Conservation (phyloP, 129 eudicot genomes). For the Helianthus annuus region HanXRQr2.0-SUNRISE NC_035442.2:155799829-155800328, state of each 20-base stretch:
- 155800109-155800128: conserved; percentile 38
- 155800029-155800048: conserved; percentile 61
- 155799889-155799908: conserved; percentile 61
- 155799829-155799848: conserved; percentile 67
- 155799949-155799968: conserved; percentile 76
- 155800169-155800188: conserved; percentile 82
- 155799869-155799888: conserved; percentile 78
- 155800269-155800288: not conserved
- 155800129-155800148: conserved; percentile 58
- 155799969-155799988: conserved; percentile 45
- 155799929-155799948: conserved; percentile 78
- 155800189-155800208: conserved; percentile 59
- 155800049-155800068: conserved; percentile 44
- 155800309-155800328: conserved; percentile 42
- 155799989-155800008: conserved; percentile 39
- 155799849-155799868: conserved; percentile 55
- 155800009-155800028: conserved; percentile 47
- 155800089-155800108: conserved; percentile 54
- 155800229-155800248: conserved; percentile 31
- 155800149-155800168: conserved; percentile 75
- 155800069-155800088: conserved; percentile 53
- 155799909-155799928: conserved; percentile 37
- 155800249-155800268: not conserved
- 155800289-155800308: not conserved
- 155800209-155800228: conserved; percentile 51